Evolutionary conservation across 2,329 filamentous ascomycete genomes (phyloP).

Genomic region (Aureobasidium subglaciale): DNA sequence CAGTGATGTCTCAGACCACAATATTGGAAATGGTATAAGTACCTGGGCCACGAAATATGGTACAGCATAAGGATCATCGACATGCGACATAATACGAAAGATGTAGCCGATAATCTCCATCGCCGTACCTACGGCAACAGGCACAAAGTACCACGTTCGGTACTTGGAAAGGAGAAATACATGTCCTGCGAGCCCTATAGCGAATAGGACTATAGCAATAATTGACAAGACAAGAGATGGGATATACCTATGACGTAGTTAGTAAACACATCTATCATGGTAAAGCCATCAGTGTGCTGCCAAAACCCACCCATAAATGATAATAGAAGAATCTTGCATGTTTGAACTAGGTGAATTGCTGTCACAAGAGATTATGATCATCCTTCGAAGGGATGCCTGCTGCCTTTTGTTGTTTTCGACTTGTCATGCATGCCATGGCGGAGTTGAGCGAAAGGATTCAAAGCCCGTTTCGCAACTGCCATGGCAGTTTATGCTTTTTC

Average conservation of each 20-base stretch:
- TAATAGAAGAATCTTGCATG: background rate
- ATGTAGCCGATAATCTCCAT: conserved; percentile 48
- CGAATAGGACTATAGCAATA: background rate
- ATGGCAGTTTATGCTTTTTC: background rate
- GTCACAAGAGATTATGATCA: background rate
- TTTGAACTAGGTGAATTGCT: too few species aligned
- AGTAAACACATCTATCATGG: background rate
- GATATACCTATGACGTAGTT: background rate
- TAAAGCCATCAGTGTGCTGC: background rate
- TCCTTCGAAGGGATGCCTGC: background rate
- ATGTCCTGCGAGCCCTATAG: conserved; percentile 24
- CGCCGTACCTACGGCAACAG: conserved; percentile 38
- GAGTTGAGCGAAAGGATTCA: too few species aligned
- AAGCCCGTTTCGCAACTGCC: background rate
- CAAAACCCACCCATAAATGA: background rate
- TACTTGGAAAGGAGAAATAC: conserved; percentile 28
- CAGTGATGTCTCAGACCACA: background rate
- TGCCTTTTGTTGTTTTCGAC: background rate
- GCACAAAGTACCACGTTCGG: conserved; percentile 42
- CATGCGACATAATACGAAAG: conserved; percentile 42
- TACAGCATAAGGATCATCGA: conserved; percentile 47
- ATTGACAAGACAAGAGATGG: background rate
- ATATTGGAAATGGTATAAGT: background rate
- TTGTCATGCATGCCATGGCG: too few species aligned
- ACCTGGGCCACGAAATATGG: conserved; percentile 47